Conservation (phyloP, 139 green algal genomes). For the Picochlorum sp. region DNA sequence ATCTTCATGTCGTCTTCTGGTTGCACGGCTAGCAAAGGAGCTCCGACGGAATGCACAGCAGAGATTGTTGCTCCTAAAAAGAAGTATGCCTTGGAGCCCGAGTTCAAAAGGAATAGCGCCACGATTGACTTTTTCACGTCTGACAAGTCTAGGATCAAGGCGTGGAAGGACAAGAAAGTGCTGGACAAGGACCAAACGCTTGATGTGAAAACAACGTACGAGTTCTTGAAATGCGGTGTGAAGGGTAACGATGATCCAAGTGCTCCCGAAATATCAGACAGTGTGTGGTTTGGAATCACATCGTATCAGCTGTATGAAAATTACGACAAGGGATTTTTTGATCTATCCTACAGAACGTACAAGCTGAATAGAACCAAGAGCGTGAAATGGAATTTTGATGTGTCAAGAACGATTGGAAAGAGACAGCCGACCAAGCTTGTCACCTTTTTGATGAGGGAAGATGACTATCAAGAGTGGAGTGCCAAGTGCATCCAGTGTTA, state of each 20-base stretch:
- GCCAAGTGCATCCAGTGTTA: neutral
- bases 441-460: conserved; percentile 9
- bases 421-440: neutral
- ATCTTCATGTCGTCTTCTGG: neutral
- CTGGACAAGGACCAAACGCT: neutral
- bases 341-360: neutral
- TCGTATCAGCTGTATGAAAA: conserved; percentile 8
- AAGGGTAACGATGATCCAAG: neutral
- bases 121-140: conserved; percentile 8
- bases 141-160: neutral
- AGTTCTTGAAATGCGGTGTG: neutral
- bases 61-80: neutral
- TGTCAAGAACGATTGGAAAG: neutral
- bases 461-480: conserved; percentile 4
- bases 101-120: neutral
- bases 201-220: neutral
- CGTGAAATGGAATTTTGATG: neutral
- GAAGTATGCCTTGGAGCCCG: conserved; percentile 1
- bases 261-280: neutral
- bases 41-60: neutral
- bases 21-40: neutral
- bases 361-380: neutral
- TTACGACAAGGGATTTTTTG: neutral
- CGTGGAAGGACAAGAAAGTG: neutral
- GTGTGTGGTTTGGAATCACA: conserved; percentile 6